Evolutionary conservation across 305 asterid species (phyloP).

Genomic region (Striga hermonthica): DNA sequence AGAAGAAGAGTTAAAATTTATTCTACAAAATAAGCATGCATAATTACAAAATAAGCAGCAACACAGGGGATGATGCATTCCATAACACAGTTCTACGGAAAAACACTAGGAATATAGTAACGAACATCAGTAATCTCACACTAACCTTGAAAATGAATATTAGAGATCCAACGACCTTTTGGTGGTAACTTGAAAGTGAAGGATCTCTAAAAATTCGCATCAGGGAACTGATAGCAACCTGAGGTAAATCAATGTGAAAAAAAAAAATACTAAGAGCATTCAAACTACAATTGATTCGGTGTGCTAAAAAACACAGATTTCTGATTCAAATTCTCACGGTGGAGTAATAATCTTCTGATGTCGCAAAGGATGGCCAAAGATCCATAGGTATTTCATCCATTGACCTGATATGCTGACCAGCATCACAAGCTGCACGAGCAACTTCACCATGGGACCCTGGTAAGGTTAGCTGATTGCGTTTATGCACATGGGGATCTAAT

Average conservation of each 20-base stretch:
- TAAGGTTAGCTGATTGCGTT: constrained; percentile 75
- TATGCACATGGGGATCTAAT: constrained; percentile 91
- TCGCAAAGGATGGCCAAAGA: constrained; percentile 98
- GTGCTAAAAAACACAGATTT: constrained; percentile 23
- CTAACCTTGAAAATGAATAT: constrained; percentile 96
- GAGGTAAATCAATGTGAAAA: constrained; percentile 34
- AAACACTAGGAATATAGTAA: constrained; percentile 16
- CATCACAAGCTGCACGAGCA: constrained; percentile 73
- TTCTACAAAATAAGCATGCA: constrained; percentile 11
- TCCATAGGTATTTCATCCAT: constrained; percentile 90
- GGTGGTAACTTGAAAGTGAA: constrained; percentile 94
- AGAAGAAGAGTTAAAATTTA: constrained; percentile 27
- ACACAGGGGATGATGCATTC: constrained; percentile 15
- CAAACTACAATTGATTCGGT: constrained; percentile 14
- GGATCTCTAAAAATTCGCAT: constrained; percentile 97
- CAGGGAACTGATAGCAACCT: constrained; percentile 98
- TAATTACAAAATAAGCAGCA: constrained; percentile 28
- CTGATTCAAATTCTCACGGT: constrained; percentile 60
- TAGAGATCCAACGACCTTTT: constrained; percentile 94
- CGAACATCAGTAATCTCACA: constrained; percentile 15
- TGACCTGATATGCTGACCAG: constrained; percentile 78
- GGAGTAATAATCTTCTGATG: constrained; percentile 95
- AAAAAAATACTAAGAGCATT: constrained; percentile 26
- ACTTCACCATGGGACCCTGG: constrained; percentile 95
- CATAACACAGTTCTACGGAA: constrained; percentile 3